phyloP scores from a whole-genome alignment of 2,329 filamentous ascomycete genomes.

The Parascedosporium putredinis region DNA sequence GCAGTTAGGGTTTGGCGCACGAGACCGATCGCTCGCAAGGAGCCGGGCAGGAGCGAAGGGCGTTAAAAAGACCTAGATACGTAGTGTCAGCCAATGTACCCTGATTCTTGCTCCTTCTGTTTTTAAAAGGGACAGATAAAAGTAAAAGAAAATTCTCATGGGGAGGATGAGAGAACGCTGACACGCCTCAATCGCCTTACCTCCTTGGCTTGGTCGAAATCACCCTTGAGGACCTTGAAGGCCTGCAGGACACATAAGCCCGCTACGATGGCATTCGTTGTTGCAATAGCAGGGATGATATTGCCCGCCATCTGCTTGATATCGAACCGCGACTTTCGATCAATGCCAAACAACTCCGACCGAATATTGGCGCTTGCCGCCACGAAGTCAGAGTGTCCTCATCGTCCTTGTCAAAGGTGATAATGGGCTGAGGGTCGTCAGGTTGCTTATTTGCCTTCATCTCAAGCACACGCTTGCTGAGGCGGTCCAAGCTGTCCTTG shows the following conservation, averaged over 20 bases:
- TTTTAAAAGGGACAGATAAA: no score
- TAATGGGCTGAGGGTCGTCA: conserved; percentile 47
- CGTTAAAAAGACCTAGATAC: conserved; percentile 62
- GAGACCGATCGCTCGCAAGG: conserved; percentile 44
- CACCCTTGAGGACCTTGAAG: conserved; percentile 74
- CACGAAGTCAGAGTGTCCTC: conserved; percentile 93
- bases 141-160: no score
- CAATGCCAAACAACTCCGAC: conserved; percentile 81
- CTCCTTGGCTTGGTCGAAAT: conserved; percentile 65
- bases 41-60: conserved; percentile 49
- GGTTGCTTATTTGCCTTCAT: conserved; percentile 41
- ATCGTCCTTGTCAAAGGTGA: conserved; percentile 95
- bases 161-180: no score
- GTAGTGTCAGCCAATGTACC: background rate
- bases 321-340: conserved; percentile 82
- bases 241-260: conserved; percentile 85
- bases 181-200: no score
- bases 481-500: conserved; percentile 66
- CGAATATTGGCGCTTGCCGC: conserved; percentile 82
- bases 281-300: conserved; percentile 96
- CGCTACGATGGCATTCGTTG: conserved; percentile 93
- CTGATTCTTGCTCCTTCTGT: no score
- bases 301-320: conserved; percentile 99
- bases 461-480: conserved; percentile 63
- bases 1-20: conserved; percentile 68